A percentile compares a stretch with the other conserved stretches of the same genome.
Evolutionary conservation across 2,329 filamentous ascomycete genomes (phyloP).

Genomic region (Sordariomycetes sp.): DNA sequence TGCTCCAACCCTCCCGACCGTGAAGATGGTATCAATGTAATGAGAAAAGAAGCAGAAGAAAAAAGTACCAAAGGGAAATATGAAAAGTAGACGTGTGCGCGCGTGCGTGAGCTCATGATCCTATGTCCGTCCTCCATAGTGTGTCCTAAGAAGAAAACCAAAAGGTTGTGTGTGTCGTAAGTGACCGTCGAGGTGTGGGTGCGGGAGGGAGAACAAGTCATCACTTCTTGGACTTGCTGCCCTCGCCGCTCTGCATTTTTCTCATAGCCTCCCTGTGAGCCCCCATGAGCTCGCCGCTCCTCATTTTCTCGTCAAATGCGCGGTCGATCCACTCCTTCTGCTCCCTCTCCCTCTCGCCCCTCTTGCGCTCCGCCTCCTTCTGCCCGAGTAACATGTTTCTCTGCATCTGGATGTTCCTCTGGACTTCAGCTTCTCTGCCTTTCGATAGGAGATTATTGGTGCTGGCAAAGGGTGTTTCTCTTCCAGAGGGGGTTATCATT

Average conservation of each 20-base stretch:
- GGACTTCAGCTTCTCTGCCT: conserved; percentile 29
- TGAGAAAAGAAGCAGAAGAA: conserved; percentile 8
- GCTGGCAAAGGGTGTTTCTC: conserved; percentile 28
- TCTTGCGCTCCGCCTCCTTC: conserved; percentile 52
- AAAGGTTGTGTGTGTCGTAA: not conserved
- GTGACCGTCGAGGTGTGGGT: no score
- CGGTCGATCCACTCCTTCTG: conserved; percentile 51
- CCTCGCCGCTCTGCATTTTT: conserved; percentile 63
- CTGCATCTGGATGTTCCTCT: conserved; percentile 43
- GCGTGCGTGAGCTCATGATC: conserved; percentile 1
- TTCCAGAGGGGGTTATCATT: conserved; percentile 19
- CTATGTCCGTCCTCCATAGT: no score
- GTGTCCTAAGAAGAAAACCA: no score
- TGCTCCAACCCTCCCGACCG: no score
- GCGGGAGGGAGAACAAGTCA: conserved; percentile 4
- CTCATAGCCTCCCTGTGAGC: conserved; percentile 72
- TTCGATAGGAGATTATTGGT: conserved; percentile 18
- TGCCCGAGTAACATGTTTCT: conserved; percentile 49
- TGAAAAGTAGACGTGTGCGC: conserved; percentile 6
- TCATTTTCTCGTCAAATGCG: conserved; percentile 66
- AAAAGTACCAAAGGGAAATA: not conserved
- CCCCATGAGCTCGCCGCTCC: conserved; percentile 63
- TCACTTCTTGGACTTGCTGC: conserved; percentile 25
- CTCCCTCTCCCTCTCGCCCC: conserved; percentile 46
- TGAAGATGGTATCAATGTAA: conserved; percentile 18